These are phyloP conservation scores for Pseudogymnoascus sp. DNA, from an alignment of 2,329 filamentous ascomycete species.

Conservation along the genomic window DNA sequence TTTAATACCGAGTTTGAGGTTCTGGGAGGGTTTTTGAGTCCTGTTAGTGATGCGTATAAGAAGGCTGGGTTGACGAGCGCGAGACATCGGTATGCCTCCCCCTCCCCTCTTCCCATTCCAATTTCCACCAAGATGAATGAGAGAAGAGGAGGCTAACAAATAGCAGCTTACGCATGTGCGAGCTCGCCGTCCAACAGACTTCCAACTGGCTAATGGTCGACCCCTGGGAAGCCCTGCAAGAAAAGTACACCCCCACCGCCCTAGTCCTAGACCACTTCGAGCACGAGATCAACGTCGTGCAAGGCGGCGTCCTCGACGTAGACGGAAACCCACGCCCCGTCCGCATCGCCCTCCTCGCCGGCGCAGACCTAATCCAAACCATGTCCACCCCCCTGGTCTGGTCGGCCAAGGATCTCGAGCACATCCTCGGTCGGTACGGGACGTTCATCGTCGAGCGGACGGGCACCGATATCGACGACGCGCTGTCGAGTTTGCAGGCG, in stretches of 20 bases:
- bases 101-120: no score
- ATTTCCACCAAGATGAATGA: conserved; percentile 30
- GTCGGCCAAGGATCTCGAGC: conserved; percentile 75
- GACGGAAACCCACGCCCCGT: conserved; percentile 55
- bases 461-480: conserved; percentile 82
- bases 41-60: conserved; percentile 56
- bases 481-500: conserved; percentile 67
- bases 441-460: conserved; percentile 81
- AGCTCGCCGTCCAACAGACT: conserved; percentile 61
- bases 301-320: conserved; percentile 61
- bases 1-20: conserved; percentile 74
- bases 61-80: conserved; percentile 70
- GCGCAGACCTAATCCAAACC: conserved; percentile 65
- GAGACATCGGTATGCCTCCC: conserved; percentile 47
- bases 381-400: conserved; percentile 66
- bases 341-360: conserved; percentile 72
- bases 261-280: conserved; percentile 87
- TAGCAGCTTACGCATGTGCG: conserved; percentile 63
- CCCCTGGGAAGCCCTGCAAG: conserved; percentile 78
- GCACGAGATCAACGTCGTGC: conserved; percentile 73
- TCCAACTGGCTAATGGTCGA: conserved; percentile 80
- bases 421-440: conserved; percentile 71
- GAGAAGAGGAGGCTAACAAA: no score
- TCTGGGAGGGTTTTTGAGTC: conserved; percentile 74
- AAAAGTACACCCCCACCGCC: conserved; percentile 80